Conservation (phyloP, 495 filamentous ascomycete species). For the Penicillium roqueforti region DNA sequence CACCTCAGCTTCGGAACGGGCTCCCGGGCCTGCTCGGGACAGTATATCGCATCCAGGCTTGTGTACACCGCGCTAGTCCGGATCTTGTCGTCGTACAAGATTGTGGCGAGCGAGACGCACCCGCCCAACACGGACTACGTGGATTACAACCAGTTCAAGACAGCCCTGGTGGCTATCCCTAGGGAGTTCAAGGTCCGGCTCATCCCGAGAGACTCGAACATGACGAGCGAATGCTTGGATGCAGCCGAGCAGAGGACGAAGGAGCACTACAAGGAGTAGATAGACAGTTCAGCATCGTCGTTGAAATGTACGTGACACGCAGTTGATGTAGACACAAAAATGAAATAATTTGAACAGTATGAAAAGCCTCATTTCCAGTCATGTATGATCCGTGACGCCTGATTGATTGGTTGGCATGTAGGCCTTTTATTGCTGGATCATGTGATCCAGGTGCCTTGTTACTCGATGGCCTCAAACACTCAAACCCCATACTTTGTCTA, state of each 20-base stretch:
- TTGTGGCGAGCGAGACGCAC: slow-evolving; percentile 44
- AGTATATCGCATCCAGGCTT: slow-evolving; percentile 47
- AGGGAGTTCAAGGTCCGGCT: slow-evolving; percentile 49
- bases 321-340: too few relatives aligned
- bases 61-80: slow-evolving; percentile 49
- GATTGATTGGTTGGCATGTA: too few relatives aligned
- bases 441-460: too few relatives aligned
- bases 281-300: too few relatives aligned
- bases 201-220: slow-evolving; percentile 39
- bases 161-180: slow-evolving; percentile 52
- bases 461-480: too few relatives aligned
- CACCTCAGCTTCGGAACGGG: slow-evolving; percentile 54
- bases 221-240: slow-evolving; percentile 33
- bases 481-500: too few relatives aligned
- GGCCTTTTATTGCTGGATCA: too few relatives aligned
- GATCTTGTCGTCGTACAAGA: slow-evolving; percentile 45
- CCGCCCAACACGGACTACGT: slow-evolving; percentile 56
- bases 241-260: slow-evolving; percentile 34
- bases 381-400: too few relatives aligned
- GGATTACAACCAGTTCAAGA: slow-evolving; percentile 55
- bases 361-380: too few relatives aligned
- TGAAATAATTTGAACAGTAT: too few relatives aligned
- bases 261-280: slow-evolving; percentile 45
- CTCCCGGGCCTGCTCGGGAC: slow-evolving; percentile 50
- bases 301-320: too few relatives aligned